Base-by-base conservation (phyloP, 2,329 filamentous ascomycete genomes). In the Helotiales sp. region DNA sequence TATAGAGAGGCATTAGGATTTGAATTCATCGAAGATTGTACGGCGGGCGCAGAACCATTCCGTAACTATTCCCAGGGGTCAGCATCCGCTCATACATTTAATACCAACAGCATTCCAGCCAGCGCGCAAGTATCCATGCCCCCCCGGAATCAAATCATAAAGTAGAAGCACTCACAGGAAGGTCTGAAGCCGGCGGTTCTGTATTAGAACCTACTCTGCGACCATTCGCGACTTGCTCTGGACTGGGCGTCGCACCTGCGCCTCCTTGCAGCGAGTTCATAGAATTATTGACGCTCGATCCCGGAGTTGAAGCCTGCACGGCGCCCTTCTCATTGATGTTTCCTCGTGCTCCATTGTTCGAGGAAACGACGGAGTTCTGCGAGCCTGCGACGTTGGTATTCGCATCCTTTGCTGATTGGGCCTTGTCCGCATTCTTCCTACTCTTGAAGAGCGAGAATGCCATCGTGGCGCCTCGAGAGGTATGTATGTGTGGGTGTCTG, bases 1-100 rank as follows among this genome's bases (percentile, higher is more conserved):
- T 98, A 99, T 63, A 97, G 87, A 5, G 93, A 93, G 47, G 90
- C 84, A 79, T 94, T 96, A 47, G 88, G 85, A 70, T 88, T 86
- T 71, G 79, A 77, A 69, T 69, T 75, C 66, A 73, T 72, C 47
- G 73, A 69, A n/a, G 60, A 37, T 71, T 75, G 75, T 34, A 76
- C 59, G 73, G 76, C 65, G 76, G 79, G 63, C 64, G 72, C 67
- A 50, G 68, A 68, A 32, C 81, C 86, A 76, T 87, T 90, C 72
- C 86, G 86, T 72, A 84, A 81, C 84, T 89, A 77, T 52, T 45
- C 24, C 61, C 60, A 60, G 49, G 43, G 55, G 43, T 57, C 45
- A 52, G 57, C 66, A 61, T 66, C 61, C 47, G 63, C 61, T 24
- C 20, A 26, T 40, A 2, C 47, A 15, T 52, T 52, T 6, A 20